Percentiles rank a stretch among this genome's conserved stretches.
Conservation (phyloP, 768 basidiomycete genomes). For the Kwoniella sp. region DNA sequence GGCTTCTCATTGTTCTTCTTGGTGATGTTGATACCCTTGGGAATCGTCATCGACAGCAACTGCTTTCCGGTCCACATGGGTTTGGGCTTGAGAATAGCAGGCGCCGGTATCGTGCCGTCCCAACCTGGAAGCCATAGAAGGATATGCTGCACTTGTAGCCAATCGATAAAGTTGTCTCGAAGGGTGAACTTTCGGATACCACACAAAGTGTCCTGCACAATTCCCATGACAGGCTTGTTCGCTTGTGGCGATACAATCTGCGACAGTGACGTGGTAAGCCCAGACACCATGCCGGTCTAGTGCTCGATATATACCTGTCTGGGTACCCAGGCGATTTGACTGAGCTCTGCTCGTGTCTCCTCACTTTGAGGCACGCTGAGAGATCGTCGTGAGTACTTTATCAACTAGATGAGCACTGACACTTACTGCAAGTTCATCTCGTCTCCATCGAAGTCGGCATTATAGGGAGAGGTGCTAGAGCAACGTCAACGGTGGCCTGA, state of each 20-base stretch:
- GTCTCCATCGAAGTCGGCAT: conserved; percentile 99
- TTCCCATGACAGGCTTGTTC: conserved; percentile 99
- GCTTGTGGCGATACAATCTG: conserved; percentile 99
- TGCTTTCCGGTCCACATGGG: conserved; percentile 98
- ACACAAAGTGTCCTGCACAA: conserved; percentile 97
- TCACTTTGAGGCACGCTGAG: conserved; percentile 93
- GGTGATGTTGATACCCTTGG: conserved; percentile 79
- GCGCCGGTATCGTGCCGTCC: conserved; percentile 88
- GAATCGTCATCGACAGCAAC: conserved; percentile 83
- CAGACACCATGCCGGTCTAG: conserved; percentile 5
- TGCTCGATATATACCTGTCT: conserved; percentile 63
- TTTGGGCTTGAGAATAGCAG: conserved; percentile 92
- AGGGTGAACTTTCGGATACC: conserved; percentile 96
- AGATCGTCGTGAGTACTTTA: neutral
- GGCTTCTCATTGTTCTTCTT: conserved; percentile 59
- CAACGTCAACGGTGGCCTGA: conserved; percentile 13
- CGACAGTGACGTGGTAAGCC: conserved; percentile 9
- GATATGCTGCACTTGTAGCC: conserved; percentile 94
- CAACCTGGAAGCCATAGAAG: conserved; percentile 96
- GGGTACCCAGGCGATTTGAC: conserved; percentile 97
- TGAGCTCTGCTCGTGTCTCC: conserved; percentile 95
- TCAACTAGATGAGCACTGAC: neutral
- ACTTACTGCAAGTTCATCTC: conserved; percentile 99
- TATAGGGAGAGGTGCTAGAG: conserved; percentile 88
- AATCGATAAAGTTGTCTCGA: conserved; percentile 91